phyloP scores from a whole-genome alignment of 805 yeast species.

The Wickerhamomyces alni region DNA sequence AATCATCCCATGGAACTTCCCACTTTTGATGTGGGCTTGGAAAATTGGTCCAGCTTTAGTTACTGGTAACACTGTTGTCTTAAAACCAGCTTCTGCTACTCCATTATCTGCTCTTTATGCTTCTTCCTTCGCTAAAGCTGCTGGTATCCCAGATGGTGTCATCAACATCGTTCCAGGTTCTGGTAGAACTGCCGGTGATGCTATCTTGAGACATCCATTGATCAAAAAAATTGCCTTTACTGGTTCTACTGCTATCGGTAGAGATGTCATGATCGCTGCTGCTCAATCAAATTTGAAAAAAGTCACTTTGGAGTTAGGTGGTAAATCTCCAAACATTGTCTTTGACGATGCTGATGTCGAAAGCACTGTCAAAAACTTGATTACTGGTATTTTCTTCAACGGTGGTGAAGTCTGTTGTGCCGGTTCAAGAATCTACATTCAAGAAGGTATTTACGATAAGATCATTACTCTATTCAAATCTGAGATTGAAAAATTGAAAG shows the following conservation, averaged over 20 bases:
- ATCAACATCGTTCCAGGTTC: conserved; percentile 57
- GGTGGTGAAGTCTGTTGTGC: conserved; percentile 70
- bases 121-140: conserved; percentile 47
- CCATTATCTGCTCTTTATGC: conserved; percentile 59
- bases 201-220: conserved; percentile 49
- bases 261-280: conserved; percentile 52
- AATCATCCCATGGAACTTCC: conserved; percentile 71
- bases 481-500: conserved; percentile 46
- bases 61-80: conserved; percentile 57
- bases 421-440: conserved; percentile 60
- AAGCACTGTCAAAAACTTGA: conserved; percentile 38
- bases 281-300: conserved; percentile 59
- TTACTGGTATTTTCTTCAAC: conserved; percentile 59
- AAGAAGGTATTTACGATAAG: conserved; percentile 53
- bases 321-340: conserved; percentile 63
- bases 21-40: conserved; percentile 64
- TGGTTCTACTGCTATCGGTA: conserved; percentile 63
- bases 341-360: conserved; percentile 54
- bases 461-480: conserved; percentile 42
- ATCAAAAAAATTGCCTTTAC: conserved; percentile 63
- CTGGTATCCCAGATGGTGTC: conserved; percentile 62
- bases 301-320: conserved; percentile 64
- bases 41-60: conserved; percentile 64
- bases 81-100: conserved; percentile 62
- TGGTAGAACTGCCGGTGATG: conserved; percentile 55